Evolutionary conservation across 1,284 basidiomycete species (phyloP), one percentile per base, ranked within the genome.

Genomic region (Boletus sp.): DNA sequence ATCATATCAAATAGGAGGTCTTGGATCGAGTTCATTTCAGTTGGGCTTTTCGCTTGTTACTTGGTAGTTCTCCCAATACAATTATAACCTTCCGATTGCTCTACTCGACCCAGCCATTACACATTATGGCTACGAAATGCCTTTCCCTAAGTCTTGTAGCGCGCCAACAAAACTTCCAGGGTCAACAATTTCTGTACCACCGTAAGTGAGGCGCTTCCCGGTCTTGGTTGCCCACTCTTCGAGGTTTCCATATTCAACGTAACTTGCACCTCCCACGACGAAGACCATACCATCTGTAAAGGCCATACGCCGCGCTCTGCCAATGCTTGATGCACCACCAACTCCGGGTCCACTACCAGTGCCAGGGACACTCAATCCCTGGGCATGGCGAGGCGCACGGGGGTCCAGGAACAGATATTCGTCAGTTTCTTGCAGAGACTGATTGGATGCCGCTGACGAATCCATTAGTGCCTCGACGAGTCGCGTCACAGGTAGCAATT

Each of bases 381-480:
- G 76, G 27, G 67, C 67, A 61, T 77, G 79, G 51, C 76, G 81
- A 51, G 84, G 75, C 2, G 88, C 82, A 20, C 89, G 84, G 2
- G 96, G 95, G 67, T 99, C 96, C 41, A 99, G 83, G 71, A 90
- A 88, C 36, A 99, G 70, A 69, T 90, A 99, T 38, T 99, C 95
- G 66, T 99, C 96, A 4, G 95, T 97, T 69, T 98, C 95, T 64
- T 90, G 85, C 38, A 97, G 70, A 1, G 94, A 95, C 67, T 94
- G 91, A 43, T 92, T 91, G 12, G 91, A 91, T 2, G 92, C 95
- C 1, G 86, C 77, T 0, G 90, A 83, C 0, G 95, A 94, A 64
- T 99, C 96, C 93, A 99, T 98, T 19, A 99, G 75, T 5, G 95
- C 94, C 60, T 97, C 94, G 1, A 92, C 87, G 20, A 99, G 76